phyloP scores from a whole-genome alignment of 2,329 filamentous ascomycete genomes.

The Alternaria longipes region DNA sequence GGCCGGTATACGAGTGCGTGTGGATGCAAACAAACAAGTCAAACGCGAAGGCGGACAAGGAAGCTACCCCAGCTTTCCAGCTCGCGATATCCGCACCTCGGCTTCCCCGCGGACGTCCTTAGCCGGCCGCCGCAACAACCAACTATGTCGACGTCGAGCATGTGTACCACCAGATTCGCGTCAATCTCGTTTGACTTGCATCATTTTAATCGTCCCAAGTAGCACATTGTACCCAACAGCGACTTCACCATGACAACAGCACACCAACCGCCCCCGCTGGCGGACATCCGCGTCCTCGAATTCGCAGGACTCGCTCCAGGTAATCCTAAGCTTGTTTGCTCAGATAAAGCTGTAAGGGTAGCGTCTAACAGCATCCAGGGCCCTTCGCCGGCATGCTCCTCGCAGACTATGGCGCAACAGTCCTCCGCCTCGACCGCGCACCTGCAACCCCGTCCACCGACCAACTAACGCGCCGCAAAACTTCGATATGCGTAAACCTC shows the following conservation, averaged over 20 bases:
- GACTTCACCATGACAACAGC: constrained; percentile 32
- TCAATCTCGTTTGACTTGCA: neutral
- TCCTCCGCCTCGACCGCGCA: constrained; percentile 82
- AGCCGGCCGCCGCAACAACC: constrained; percentile 33
- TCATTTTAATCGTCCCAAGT: constrained; percentile 1
- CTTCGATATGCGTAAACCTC: constrained; percentile 81
- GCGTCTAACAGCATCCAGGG: constrained; percentile 59
- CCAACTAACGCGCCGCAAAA: constrained; percentile 80
- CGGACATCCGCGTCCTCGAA: constrained; percentile 69
- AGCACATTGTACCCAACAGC: neutral
- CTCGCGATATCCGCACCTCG: constrained; percentile 36
- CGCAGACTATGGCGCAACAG: constrained; percentile 84
- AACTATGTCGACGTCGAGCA: constrained; percentile 44
- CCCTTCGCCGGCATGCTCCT: constrained; percentile 87
- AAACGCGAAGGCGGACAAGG: neutral
- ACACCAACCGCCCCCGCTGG: constrained; percentile 59
- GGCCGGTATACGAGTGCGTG: neutral
- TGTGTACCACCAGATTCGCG: constrained; percentile 11
- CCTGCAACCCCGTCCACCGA: constrained; percentile 69
- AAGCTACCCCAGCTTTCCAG: constrained; percentile 5
- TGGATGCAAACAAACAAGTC: neutral
- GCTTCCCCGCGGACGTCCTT: constrained; percentile 46
- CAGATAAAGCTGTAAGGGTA: neutral
- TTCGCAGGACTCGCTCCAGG: constrained; percentile 70
- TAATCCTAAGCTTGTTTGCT: constrained; percentile 31